Evolutionary conservation across 345 rosid species (phyloP), one percentile per base, ranked within the genome.

Genomic region (Microthlaspi erraticum): DNA sequence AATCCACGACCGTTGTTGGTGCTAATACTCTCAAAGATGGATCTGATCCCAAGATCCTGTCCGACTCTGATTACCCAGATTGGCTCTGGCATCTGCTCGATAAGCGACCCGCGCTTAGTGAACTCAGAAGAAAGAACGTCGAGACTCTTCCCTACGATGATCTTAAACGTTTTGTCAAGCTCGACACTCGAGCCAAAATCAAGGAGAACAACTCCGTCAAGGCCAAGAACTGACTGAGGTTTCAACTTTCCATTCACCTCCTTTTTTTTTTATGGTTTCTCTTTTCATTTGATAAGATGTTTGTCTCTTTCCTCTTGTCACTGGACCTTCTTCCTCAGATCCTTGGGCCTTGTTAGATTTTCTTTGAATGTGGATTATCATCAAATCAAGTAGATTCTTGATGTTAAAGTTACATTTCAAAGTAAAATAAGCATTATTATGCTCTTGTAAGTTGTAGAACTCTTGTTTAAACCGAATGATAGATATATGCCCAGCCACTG

Each of bases 1-100:
- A 89, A 78, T 79, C 96, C 39, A 82, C 83, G 0, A 88, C 88
- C 14, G 91, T 86, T n/a, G 92, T 91, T 50, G 99, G 96, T 70
- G 96, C 92, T 55, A 91, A 91, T 77, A 87, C 83, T 64, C 91
- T 89, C 10, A 89, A 88, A 81, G 99, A 91, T 14, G 98, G 92
- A 38, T 57, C 96, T 52, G 98, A 94, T 72, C 92, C 98, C 8
- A 91, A 83, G 81, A 73, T 94, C 77, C 55, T 83, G 63, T 69
- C 82, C 0, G 92, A 91, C 79, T 78, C 91, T 36, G 92, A 85
- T 12, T 89, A 89, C 83, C 98, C 97, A 5, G 82, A 84, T 52
- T 91, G 97, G 96, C 77, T 91, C 69, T 88, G 89, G 93, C 96
- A 79, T 78, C 84, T 91, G 12, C 83, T 94, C 20, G 90, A 86